Evolutionary conservation across 345 rosid species (phyloP), one percentile per base, ranked within the genome.

Genomic region (Syzygium jambos): DNA sequence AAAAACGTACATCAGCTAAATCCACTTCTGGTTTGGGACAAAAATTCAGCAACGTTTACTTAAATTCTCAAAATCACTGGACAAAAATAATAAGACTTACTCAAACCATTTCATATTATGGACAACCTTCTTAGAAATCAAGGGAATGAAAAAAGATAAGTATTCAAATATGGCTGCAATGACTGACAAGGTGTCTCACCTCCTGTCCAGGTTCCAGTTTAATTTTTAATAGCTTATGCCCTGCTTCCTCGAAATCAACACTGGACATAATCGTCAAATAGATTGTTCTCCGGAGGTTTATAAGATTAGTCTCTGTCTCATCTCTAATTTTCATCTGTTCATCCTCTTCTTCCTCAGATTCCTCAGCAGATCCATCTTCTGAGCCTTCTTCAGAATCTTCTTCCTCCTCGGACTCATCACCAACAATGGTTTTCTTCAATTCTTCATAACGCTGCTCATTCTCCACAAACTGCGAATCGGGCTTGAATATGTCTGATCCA

Each of bases 171-270:
- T 73, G 80, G 80, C 49, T 73, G 80, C 49, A 73, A 41, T 2
- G 25, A 38, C 80, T 19, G 49, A 80, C 80, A 88, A 52, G 52
- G 52, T 21, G 63, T 61, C 90, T 88, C 87, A 96, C 99, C 99
- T 96, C 99, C 94, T 98, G 99, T 85, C 99, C 99, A 19, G 98
- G 95, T 92, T 98, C 99, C 57, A 98, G 95, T 91, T 96, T 98
- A 86, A 98, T 95, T 90, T 98, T 98, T 89, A 98, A 89, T 41
- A 98, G 89, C 89, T 98, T 98, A 92, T 98, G 99, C 87, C 99
- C 99, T 78, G 98, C 99, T 87, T 96, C 99, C 93, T 98, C 99
- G 89, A 96, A 98, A 89, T 96, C 99, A 82, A 95, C 99, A 88
- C 99, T 98, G 65, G 99, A 98, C 99, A 98, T 98, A 46, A 98